Base-by-base conservation (phyloP, 306 rosid genomes). In the Calophaca sinica region DNA sequence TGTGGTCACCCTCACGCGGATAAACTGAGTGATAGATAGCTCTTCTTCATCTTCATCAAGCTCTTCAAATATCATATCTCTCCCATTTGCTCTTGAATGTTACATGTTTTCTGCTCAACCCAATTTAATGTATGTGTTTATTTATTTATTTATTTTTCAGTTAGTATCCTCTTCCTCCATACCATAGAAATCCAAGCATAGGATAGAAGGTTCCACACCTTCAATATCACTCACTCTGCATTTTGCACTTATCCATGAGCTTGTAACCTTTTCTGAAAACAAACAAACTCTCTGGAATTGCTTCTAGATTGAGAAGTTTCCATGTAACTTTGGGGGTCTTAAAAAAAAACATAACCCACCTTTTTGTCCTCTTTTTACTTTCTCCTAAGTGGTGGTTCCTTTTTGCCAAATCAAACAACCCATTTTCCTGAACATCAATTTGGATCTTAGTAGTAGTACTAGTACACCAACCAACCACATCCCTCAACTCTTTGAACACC, bases 1-100 rank as follows among this genome's bases (percentile, higher is more conserved):
- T 77, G 72, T 88, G 87, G 86, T 85, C 86, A 60, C 70, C 75
- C 83, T 78, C 26, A 20, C 84, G 84, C 86, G 80, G 76, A 81
- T 81, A 57, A 20, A 20, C 26, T 20, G 52, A 68, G 77, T 59
- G 15, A 42, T 31, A 32, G 36, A 50, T 53, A 63, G 20, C 57
- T 75, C 71, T 51, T 84, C 89, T 49, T 14, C 41, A 32, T 61
- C 72, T 14, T 83, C 85, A 33, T 58, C 67, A 28, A 33, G 36
- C 36, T 33, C 36, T 33, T 33, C 4, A 33, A 20, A 73, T 51
- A 69, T 49, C 35, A 42, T 38, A 60, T 79, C 70, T 53, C 14
- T 38, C 60, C 10, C 26, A 57, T 74, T 63, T 70, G 54, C 29
- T 55, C 62, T 53, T 66, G 6, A 41, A 67, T 57, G 3, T 41